Conservation (phyloP, 2,329 filamentous ascomycete genomes). For the Immersiporthe knoxdaviesiana region DNA sequence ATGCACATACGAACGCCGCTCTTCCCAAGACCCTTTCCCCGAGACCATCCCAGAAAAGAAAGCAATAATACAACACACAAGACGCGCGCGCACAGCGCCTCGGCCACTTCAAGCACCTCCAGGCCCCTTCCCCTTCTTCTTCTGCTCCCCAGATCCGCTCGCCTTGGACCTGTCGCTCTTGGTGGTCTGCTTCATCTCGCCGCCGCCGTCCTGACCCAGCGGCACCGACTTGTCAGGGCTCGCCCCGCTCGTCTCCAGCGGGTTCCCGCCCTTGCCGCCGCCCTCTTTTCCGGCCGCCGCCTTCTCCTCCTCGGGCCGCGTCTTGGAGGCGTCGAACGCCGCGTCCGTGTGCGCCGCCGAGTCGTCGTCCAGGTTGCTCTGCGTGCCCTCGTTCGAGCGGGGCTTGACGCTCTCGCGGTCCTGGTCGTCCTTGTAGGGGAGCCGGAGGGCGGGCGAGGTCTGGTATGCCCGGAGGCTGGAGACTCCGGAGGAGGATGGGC, state of each 20-base stretch:
- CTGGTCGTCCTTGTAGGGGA: conserved; percentile 55
- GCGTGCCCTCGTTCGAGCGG: conserved; percentile 66
- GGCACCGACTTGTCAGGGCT: conserved; percentile 48
- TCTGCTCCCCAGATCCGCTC: conserved; percentile 38
- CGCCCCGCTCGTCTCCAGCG: conserved; percentile 49
- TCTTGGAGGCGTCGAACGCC: conserved; percentile 71
- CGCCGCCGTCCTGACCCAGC: conserved; percentile 41
- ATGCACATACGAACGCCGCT: neutral
- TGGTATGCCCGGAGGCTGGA: conserved; percentile 39
- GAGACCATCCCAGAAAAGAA: neutral
- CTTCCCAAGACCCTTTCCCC: neutral
- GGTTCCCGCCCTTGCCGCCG: conserved; percentile 34
- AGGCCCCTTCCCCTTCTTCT: conserved; percentile 39
- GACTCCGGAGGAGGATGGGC: conserved; percentile 5
- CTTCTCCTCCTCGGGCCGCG: conserved; percentile 65
- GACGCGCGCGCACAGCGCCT: neutral
- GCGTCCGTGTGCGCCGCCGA: conserved; percentile 58
- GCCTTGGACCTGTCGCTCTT: conserved; percentile 39
- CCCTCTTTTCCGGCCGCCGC: conserved; percentile 43
- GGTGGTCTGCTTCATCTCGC: conserved; percentile 39
- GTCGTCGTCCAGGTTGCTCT: conserved; percentile 67
- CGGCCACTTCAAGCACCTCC: conserved; percentile 27
- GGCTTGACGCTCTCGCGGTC: conserved; percentile 68
- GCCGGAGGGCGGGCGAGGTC: conserved; percentile 34
- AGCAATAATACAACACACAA: neutral